These are phyloP conservation scores for Aegilops sharonensis DNA, from an alignment of 176 grass and related monocot genomes.

Conservation along the genomic window DNA sequence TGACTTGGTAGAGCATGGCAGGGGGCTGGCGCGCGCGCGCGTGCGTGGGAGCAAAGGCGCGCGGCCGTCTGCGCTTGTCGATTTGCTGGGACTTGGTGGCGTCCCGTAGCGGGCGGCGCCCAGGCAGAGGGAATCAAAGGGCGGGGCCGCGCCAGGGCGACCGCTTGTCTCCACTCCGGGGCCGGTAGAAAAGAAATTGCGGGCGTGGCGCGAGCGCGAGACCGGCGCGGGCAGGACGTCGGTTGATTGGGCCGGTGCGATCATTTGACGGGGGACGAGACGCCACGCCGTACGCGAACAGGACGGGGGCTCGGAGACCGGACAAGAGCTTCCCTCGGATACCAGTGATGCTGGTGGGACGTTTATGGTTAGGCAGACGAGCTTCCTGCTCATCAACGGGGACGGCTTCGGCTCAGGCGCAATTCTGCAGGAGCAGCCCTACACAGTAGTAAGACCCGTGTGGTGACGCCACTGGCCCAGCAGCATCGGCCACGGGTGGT, in stretches of 20 bases:
- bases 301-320: background rate
- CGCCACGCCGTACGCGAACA: background rate
- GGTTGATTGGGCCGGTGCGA: background rate
- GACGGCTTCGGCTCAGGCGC: background rate
- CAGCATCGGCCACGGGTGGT: background rate
- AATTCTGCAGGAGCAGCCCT: background rate
- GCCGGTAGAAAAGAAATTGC: background rate
- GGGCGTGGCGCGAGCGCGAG: background rate
- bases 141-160: slow-evolving; percentile 38
- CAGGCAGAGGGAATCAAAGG: slow-evolving; percentile 51
- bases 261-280: background rate
- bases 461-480: background rate
- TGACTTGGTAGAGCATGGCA: background rate
- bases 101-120: slow-evolving; percentile 37
- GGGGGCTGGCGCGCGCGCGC: too few relatives aligned
- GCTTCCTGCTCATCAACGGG: background rate
- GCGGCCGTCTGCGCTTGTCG: slow-evolving; percentile 47
- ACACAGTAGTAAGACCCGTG: background rate
- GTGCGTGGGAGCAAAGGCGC: background rate
- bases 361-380: slow-evolving; percentile 12
- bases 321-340: slow-evolving; percentile 44
- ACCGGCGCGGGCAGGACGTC: background rate
- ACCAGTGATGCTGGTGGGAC: slow-evolving; percentile 4
- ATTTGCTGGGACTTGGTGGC: slow-evolving; percentile 3
- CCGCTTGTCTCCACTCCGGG: slow-evolving; percentile 31